Conservation (phyloP, 2,329 filamentous ascomycete genomes). For the Beauveria australis region DNA sequence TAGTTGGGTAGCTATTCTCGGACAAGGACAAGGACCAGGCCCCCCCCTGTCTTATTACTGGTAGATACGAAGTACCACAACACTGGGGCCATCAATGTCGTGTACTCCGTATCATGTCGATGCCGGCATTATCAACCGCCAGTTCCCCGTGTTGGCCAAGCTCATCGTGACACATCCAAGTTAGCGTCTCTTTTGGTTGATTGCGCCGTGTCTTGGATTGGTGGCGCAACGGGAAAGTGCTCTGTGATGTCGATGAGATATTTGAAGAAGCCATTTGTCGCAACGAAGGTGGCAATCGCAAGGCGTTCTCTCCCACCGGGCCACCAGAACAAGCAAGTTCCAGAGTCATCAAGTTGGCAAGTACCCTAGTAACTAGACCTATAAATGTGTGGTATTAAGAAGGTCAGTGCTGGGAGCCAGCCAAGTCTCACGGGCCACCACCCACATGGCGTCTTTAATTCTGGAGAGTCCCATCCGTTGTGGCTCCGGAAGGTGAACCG, state of each 20-base stretch:
- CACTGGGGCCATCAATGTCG: background rate
- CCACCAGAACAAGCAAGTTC: background rate
- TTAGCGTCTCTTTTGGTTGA: background rate
- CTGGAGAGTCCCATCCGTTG: background rate
- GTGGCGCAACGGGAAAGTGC: background rate
- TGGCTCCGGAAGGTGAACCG: slow-evolving; percentile 5
- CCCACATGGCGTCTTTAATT: background rate
- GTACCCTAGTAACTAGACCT: background rate
- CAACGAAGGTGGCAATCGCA: background rate
- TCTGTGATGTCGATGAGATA: background rate
- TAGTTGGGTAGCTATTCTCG: background rate
- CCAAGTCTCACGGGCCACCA: slow-evolving; percentile 1
- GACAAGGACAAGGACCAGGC: background rate
- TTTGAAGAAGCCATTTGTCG: background rate
- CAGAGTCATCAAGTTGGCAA: background rate
- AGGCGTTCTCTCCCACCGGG: background rate
- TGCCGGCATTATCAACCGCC: background rate
- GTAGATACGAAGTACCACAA: background rate
- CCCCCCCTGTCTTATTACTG: background rate
- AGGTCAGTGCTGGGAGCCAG: background rate
- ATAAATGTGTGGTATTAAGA: background rate
- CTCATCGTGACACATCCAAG: background rate
- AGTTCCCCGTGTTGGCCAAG: background rate
- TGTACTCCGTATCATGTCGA: background rate
- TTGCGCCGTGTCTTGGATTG: background rate